Conservation (phyloP, 306 rosid genomes). For the Biancaea sappan region DNA sequence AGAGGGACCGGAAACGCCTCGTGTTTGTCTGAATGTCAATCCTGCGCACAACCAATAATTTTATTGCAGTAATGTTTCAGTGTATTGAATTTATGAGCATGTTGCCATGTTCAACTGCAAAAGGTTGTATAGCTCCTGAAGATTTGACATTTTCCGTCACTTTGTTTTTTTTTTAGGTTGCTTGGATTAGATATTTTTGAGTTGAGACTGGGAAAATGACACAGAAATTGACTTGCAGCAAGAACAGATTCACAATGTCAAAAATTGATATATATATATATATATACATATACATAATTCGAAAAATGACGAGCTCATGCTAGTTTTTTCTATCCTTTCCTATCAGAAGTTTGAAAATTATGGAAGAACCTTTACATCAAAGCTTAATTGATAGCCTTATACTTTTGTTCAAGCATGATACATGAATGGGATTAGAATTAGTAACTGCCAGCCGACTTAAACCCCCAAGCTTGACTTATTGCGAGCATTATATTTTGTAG, state of each 20-base stretch:
- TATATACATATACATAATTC: no score
- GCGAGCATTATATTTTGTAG: background rate
- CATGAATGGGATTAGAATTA: background rate
- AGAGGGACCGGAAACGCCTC: conserved; percentile 78
- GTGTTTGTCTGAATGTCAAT: conserved; percentile 91
- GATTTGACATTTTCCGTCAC: conserved; percentile 20
- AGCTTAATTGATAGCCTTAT: background rate
- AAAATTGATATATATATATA: background rate
- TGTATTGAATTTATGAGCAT: conserved; percentile 22
- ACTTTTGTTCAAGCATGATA: conserved; percentile 21
- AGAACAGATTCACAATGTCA: background rate
- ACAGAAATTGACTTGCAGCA: conserved; percentile 14
- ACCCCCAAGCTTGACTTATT: conserved; percentile 8
- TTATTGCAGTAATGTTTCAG: conserved; percentile 14
- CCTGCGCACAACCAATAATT: conserved; percentile 58
- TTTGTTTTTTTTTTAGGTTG: conserved; percentile 7
- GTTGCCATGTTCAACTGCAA: conserved; percentile 1
- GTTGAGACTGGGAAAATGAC: conserved; percentile 16
- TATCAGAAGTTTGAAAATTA: conserved; percentile 13
- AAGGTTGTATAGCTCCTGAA: background rate
- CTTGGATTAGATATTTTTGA: conserved; percentile 10
- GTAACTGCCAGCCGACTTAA: conserved; percentile 20
- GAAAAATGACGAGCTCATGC: no score
- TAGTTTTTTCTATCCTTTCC: conserved; percentile 10
- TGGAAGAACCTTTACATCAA: background rate